Evolutionary conservation across 208 protist genomes (phyloP), one percentile per base, ranked within the genome.

Genomic region (Trypanosoma cruzi): DNA sequence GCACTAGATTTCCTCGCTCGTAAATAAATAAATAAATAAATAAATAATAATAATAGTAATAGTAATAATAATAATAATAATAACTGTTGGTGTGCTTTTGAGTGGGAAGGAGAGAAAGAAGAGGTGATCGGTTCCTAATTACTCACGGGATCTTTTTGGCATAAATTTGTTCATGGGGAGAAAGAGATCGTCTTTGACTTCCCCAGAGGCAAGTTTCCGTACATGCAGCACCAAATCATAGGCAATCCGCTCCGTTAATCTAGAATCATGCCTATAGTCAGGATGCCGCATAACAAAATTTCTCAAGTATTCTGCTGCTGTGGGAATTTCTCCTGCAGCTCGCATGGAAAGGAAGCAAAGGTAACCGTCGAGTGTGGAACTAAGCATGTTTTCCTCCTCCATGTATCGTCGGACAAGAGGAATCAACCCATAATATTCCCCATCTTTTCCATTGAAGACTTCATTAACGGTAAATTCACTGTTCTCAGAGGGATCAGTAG

Each of bases 201-300:
- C 36, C 4, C 75, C 79, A 0, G 64, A 36, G 1, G 90, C 84
- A 1, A 96, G 69, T 67, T 77, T 77, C 64, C 89, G 86, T 22
- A 92, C 71, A 60, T 90, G 91, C 55, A 70, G 28, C 24, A 86
- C 78, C 22, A 97, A 58, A 79, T 99, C 97, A 60, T 90, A 83
- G 37, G 86, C 86, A 61, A 99, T 98, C 14, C 79, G 64, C 32
- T 93, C 73, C 7, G 79, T 93, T 28, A 99, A 83, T 11, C 97
- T 81, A 0, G 96, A 98, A 87, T 99, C 98, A 13, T 98, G 73
- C 42, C 96, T 85, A 79, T 99, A 99, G 32, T 88, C 86, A 16
- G 94, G 87, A 75, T 99, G 98, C 52, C 80, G 58, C 32, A 78
- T 58, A 8, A 99, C 95, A 81, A 97, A 98, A 14, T 96, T 62